Evolutionary conservation across 2,329 filamentous ascomycete genomes (phyloP).

Genomic region (Teratosphaeria zuluensis): DNA sequence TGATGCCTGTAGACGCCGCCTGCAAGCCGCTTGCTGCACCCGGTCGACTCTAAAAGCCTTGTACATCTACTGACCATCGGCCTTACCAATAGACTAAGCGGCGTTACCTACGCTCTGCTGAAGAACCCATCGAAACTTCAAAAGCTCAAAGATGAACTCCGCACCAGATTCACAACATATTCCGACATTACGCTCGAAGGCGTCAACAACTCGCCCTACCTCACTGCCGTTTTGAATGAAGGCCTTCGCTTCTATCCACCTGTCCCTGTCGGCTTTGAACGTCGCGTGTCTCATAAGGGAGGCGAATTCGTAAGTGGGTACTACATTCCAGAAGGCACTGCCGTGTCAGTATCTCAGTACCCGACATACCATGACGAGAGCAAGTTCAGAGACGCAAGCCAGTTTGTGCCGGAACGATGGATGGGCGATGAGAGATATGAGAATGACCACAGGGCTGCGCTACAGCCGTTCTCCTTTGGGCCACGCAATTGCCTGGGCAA

Average conservation of each 20-base stretch:
- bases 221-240: slow-evolving; percentile 29
- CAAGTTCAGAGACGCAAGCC: slow-evolving; percentile 18
- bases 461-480: slow-evolving; percentile 25
- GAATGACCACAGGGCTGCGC: slow-evolving; percentile 17
- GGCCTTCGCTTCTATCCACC: slow-evolving; percentile 30
- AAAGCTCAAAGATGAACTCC: slow-evolving; percentile 49
- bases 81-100: slow-evolving; percentile 36
- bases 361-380: slow-evolving; percentile 13
- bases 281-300: slow-evolving; percentile 10
- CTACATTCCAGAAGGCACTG: slow-evolving; percentile 20
- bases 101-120: slow-evolving; percentile 63
- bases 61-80: slow-evolving; percentile 22
- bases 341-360: slow-evolving; percentile 16
- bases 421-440: slow-evolving; percentile 14
- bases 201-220: slow-evolving; percentile 27
- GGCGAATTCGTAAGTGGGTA: slow-evolving; percentile 16
- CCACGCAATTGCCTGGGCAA: slow-evolving; percentile 25
- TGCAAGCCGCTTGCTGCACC: slow-evolving; percentile 39
- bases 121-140: slow-evolving; percentile 48
- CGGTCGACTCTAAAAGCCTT: slow-evolving; percentile 62
- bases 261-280: slow-evolving; percentile 19
- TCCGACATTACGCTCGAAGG: slow-evolving; percentile 27
- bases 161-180: slow-evolving; percentile 20
- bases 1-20: not conserved
- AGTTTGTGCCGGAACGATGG: slow-evolving; percentile 25